A percentile compares a stretch with the other conserved stretches of the same genome.
phyloP scores from a whole-genome alignment of 1,139 yeast genomes.

The Saccharomyces uvarum region DNA sequence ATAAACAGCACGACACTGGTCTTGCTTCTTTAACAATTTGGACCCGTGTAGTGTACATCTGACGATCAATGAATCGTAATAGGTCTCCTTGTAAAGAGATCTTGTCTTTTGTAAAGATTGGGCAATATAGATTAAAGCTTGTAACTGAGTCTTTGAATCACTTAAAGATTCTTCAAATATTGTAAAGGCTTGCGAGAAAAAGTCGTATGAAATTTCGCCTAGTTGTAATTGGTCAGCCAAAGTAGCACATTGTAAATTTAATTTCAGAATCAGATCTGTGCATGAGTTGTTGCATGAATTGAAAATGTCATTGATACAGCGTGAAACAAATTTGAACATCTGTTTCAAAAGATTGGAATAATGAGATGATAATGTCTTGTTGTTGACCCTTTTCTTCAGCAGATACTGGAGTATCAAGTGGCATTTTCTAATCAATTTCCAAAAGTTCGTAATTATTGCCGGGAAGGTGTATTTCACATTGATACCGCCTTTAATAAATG shows the following conservation, averaged over 20 bases:
- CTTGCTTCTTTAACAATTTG: constrained; percentile 80
- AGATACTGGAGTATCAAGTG: constrained; percentile 24
- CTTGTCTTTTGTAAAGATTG: constrained; percentile 43
- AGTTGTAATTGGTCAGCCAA: constrained; percentile 68
- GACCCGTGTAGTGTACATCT: constrained; percentile 85
- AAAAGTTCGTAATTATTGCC: constrained; percentile 53
- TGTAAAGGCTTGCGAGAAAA: constrained; percentile 80
- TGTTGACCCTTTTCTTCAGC: neutral
- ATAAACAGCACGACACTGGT: constrained; percentile 88
- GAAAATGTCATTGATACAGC: constrained; percentile 62
- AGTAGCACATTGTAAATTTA: constrained; percentile 49
- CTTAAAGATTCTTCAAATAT: constrained; percentile 76
- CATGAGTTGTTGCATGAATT: constrained; percentile 44
- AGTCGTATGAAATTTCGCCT: constrained; percentile 73
- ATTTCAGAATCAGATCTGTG: constrained; percentile 41
- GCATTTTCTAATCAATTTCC: constrained; percentile 52
- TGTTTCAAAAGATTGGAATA: constrained; percentile 30
- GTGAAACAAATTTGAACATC: constrained; percentile 66
- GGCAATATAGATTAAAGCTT: constrained; percentile 49
- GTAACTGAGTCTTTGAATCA: constrained; percentile 50
- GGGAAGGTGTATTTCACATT: constrained; percentile 66
- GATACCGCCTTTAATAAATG: constrained; percentile 46
- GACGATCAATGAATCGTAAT: constrained; percentile 70
- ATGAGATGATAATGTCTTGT: constrained; percentile 9
- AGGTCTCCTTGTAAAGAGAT: constrained; percentile 24